Base-by-base conservation (phyloP, 345 rosid genomes). In the Gossypium turneri region DNA sequence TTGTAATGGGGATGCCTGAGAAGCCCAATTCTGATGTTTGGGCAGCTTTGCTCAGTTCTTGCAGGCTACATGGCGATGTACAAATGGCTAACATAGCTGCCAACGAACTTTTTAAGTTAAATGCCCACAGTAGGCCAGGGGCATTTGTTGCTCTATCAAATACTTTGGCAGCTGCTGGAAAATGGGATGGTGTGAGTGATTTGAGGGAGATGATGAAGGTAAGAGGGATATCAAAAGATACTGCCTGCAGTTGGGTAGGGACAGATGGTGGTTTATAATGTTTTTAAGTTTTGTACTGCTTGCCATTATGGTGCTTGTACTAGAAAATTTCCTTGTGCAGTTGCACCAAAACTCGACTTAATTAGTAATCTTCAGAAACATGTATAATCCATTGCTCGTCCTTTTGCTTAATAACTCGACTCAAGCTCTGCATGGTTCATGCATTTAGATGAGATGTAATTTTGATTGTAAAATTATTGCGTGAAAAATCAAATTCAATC, bases 1-100 rank as follows among this genome's bases (percentile, higher is more conserved):
- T 91, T 73, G 89, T 88, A 27, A 80, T 73, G 81, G 75, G 73
- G 48, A 91, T 94, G 82, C 90, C 92, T 2, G 86, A 88, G 86
- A 87, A 77, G 73, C 94, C 95, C 55, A 86, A 81, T 80, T 83
- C 90, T 15, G 98, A 94, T 83, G 92, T 94, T 73, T 94, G 97
- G 97, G 92, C 97, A 52, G 94, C 95, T 75, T 83, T 94, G 75
- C 90, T 94, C 12, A 92, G 95, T 77, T 85, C 97, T 7, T 91
- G 90, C 83, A 89, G 82, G 75, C 67, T 94, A 27, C 91, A 92
- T 63, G 92, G 88, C 58, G 67, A 86, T 62, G 73, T 85, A 43
- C 97, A 90, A 75, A 79, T 92, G 75, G 93, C 97, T 51, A 83
- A 74, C 60, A 20, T 84, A 44, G 98, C 94, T 50, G 97, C 98